phyloP scores from a whole-genome alignment of 306 rosid genomes.

The Mimosa bimucronata region DNA sequence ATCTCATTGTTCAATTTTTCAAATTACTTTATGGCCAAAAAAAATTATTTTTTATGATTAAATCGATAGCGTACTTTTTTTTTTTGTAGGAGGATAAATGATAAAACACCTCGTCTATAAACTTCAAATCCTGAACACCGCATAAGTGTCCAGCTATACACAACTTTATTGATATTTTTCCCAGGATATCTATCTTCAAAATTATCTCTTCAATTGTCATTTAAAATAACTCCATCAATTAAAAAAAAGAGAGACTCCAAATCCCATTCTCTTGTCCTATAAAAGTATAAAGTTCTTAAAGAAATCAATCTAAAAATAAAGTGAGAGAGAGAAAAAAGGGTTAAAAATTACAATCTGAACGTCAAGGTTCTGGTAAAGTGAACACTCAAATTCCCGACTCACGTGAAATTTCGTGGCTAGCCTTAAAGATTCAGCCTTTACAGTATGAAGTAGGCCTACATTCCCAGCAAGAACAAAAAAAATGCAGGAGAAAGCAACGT shows the following conservation, averaged over 20 bases:
- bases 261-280: background rate
- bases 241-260: too few species aligned
- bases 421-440: constrained; percentile 26
- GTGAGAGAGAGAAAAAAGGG: background rate
- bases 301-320: background rate
- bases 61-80: too few species aligned
- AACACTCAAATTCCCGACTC: background rate
- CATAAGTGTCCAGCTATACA: background rate
- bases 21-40: too few species aligned
- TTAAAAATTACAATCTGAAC: too few species aligned
- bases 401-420: background rate
- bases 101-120: too few species aligned
- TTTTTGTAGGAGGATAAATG: too few species aligned
- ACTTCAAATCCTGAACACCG: background rate
- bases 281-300: background rate
- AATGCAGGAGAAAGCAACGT: constrained; percentile 14
- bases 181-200: background rate
- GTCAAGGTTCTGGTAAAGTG: too few species aligned
- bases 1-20: too few species aligned
- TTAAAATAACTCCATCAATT: background rate
- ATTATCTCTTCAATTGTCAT: background rate
- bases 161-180: background rate
- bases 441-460: constrained; percentile 24
- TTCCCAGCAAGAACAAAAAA: constrained; percentile 29
- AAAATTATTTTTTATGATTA: too few species aligned